Evolutionary conservation across 768 basidiomycete genomes (phyloP).

Genomic region (Aureoboletus auriporus): DNA sequence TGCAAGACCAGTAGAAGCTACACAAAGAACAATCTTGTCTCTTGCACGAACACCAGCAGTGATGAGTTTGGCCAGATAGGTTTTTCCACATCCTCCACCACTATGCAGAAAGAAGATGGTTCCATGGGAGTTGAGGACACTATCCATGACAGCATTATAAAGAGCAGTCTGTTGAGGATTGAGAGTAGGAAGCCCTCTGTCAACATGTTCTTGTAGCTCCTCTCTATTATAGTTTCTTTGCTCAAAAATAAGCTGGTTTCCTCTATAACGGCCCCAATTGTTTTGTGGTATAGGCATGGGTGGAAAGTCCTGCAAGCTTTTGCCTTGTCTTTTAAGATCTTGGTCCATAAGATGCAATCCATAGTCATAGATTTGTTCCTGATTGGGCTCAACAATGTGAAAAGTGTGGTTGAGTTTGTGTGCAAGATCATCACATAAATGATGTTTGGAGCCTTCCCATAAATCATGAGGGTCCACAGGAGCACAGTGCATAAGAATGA

Average conservation of each 20-base stretch:
- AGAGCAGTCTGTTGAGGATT: not conserved
- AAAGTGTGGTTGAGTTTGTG: not conserved
- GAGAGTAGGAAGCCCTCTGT: not conserved
- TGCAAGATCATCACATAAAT: not conserved
- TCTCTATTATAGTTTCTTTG: not conserved
- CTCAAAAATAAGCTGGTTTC: not conserved
- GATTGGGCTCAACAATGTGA: not conserved
- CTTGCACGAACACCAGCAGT: no score
- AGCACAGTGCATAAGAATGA: constrained; percentile 33
- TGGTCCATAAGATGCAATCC: not conserved
- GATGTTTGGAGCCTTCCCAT: not conserved
- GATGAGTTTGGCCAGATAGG: no score
- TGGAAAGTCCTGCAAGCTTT: not conserved
- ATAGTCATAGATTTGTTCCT: constrained; percentile 2
- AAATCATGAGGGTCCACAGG: constrained; percentile 29
- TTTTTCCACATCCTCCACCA: not conserved
- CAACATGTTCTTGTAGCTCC: not conserved
- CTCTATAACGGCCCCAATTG: not conserved
- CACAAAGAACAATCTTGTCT: no score
- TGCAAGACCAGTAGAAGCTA: no score
- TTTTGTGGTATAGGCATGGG: not conserved
- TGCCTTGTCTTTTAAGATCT: not conserved
- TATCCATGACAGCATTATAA: not conserved
- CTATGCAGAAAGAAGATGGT: not conserved
- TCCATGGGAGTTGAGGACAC: not conserved